Percentiles rank a stretch among this genome's conserved stretches.
These are phyloP conservation scores for Cornus suecica DNA, from an alignment of 148 eudicot species.

Conservation along the genomic window DNA sequence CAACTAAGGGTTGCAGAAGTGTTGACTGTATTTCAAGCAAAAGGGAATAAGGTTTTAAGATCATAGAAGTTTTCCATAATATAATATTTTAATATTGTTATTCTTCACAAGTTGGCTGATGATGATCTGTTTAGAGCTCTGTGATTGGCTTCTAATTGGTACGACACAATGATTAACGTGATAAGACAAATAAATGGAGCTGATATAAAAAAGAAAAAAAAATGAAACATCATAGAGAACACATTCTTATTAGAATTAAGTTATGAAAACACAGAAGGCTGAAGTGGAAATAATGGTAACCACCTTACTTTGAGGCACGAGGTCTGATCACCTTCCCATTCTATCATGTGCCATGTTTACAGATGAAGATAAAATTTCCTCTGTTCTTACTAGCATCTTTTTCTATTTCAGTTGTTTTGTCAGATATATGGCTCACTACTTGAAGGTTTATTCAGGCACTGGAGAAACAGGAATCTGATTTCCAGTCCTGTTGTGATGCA, in stretches of 20 bases:
- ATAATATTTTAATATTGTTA: neutral
- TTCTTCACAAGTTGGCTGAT: neutral
- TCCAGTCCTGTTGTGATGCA: conserved; percentile 14
- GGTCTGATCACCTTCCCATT: neutral
- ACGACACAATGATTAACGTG: neutral
- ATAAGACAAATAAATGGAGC: neutral
- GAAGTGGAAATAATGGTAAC: neutral
- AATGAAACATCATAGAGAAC: neutral
- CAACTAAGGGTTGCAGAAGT: neutral
- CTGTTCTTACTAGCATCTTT: neutral
- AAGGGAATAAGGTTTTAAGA: neutral
- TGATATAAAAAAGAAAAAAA: too few species aligned
- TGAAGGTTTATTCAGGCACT: conserved; percentile 24
- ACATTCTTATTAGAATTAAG: too few species aligned
- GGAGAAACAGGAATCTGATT: conserved; percentile 25
- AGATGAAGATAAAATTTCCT: neutral
- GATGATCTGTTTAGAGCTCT: neutral
- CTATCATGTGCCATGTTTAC: neutral
- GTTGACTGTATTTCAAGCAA: neutral
- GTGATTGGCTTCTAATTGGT: neutral
- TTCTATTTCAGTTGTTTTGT: conserved; percentile 5
- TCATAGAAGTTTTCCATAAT: neutral
- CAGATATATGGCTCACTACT: neutral
- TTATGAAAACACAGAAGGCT: neutral
- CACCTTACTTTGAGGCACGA: neutral